Conservation (phyloP, 176 grass and related monocot genomes). For the Zizania latifolia region DNA sequence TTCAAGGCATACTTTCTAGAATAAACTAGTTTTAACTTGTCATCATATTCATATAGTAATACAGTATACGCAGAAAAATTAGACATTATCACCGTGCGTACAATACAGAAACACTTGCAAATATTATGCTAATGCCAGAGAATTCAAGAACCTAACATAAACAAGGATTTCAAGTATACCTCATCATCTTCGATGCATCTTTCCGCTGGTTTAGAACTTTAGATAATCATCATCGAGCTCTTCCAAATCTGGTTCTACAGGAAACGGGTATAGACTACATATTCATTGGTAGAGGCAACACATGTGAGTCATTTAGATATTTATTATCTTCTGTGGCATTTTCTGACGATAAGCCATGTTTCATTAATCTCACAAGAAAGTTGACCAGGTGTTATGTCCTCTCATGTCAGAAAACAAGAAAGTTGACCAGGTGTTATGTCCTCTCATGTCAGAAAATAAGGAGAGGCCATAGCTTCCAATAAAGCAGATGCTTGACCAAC, state of each 20-base stretch:
- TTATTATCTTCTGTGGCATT: constrained; percentile 16
- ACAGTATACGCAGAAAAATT: not conserved
- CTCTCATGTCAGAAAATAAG: constrained; percentile 27
- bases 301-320: constrained; percentile 27
- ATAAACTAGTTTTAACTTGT: not conserved
- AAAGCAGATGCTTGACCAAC: constrained; percentile 52
- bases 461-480: constrained; percentile 59
- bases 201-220: constrained; percentile 65
- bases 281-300: constrained; percentile 26
- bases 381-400: constrained; percentile 16
- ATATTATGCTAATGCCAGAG: not conserved
- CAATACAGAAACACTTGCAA: constrained; percentile 1
- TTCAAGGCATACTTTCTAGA: too few species aligned
- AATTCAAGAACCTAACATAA: not conserved
- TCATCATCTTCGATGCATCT: constrained; percentile 85
- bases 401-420: constrained; percentile 28
- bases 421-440: constrained; percentile 19
- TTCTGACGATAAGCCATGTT: constrained; percentile 5
- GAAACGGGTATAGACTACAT: constrained; percentile 34
- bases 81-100: not conserved
- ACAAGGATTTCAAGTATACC: constrained; percentile 38
- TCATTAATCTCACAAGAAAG: constrained; percentile 34
- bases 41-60: not conserved
- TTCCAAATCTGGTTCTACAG: constrained; percentile 62
- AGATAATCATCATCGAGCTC: constrained; percentile 62